A percentile compares a stretch with the other conserved stretches of the same genome.
These are phyloP conservation scores for Macadamia integrifolia DNA, from an alignment of 164 flowering plant genomes.

Conservation along the genomic window DNA sequence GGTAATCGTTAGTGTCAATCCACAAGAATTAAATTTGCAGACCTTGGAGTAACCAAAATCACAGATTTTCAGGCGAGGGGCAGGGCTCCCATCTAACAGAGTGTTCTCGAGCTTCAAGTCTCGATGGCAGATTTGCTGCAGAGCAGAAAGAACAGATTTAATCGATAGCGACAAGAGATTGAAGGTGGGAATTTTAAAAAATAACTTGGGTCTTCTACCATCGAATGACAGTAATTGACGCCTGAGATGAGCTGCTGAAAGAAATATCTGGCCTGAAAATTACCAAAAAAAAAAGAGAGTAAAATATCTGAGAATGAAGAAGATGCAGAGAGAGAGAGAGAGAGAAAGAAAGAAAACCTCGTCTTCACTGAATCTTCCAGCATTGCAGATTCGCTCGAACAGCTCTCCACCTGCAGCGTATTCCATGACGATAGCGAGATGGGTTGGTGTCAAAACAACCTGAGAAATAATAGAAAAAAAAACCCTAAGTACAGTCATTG, in stretches of 20 bases:
- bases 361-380: slow-evolving; percentile 77
- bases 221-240: slow-evolving; percentile 65
- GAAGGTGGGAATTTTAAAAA: neutral
- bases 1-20: too few relatives aligned
- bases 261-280: slow-evolving; percentile 75
- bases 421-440: slow-evolving; percentile 87
- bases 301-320: neutral
- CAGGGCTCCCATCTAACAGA: slow-evolving; percentile 75
- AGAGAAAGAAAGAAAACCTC: slow-evolving; percentile 36
- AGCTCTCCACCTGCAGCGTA: slow-evolving; percentile 92
- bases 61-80: slow-evolving; percentile 84
- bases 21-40: neutral
- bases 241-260: slow-evolving; percentile 93
- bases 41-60: slow-evolving; percentile 94
- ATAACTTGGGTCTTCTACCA: slow-evolving; percentile 38
- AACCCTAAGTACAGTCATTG: neutral
- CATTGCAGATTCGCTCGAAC: slow-evolving; percentile 70
- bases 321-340: neutral
- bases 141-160: neutral
- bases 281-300: neutral
- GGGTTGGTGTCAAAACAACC: slow-evolving; percentile 81
- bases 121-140: slow-evolving; percentile 92
- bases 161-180: neutral
- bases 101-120: slow-evolving; percentile 90
- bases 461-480: slow-evolving; percentile 16